Percentiles rank a stretch among this genome's conserved stretches.
These are phyloP conservation scores for Ashbya aceris DNA, from an alignment of 1,139 yeast genomes.

Conservation along the genomic window DNA sequence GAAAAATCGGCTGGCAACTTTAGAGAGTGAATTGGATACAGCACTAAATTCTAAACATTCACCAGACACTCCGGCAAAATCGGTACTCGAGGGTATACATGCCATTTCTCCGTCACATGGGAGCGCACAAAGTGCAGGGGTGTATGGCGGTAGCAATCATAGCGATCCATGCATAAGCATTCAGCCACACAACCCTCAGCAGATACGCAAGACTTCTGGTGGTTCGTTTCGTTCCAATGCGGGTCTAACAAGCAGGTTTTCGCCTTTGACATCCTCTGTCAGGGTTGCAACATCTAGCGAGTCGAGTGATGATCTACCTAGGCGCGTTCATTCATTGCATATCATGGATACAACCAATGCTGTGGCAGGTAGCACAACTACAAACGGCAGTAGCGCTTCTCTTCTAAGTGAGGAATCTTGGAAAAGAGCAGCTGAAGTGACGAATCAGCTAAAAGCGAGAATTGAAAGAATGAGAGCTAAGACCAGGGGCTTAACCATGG, in stretches of 20 bases:
- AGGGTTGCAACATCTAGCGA: conserved; percentile 15
- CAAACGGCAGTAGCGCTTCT: conserved; percentile 26
- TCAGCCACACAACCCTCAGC: conserved; percentile 6
- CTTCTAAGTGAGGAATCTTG: conserved; percentile 60
- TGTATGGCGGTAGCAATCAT: neutral
- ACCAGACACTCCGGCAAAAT: conserved; percentile 1
- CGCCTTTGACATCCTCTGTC: conserved; percentile 7
- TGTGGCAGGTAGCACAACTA: conserved; percentile 4
- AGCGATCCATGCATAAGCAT: conserved; percentile 4
- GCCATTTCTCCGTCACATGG: conserved; percentile 1
- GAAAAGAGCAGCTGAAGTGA: conserved; percentile 85
- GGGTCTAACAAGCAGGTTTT: conserved; percentile 5
- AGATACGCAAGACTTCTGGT: neutral
- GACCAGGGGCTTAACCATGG: conserved; percentile 29
- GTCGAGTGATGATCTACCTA: conserved; percentile 24
- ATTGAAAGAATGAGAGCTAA: conserved; percentile 81
- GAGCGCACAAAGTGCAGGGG: neutral
- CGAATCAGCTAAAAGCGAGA: conserved; percentile 73
- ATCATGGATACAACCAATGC: conserved; percentile 5
- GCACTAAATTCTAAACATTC: neutral
- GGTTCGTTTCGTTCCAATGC: conserved; percentile 1
- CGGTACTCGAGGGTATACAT: conserved; percentile 2
- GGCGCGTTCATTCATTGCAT: conserved; percentile 21
- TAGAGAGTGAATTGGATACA: conserved; percentile 13
- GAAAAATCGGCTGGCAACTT: conserved; percentile 16